Base-by-base conservation (phyloP, 2,329 filamentous ascomycete genomes). In the Trichoderma atrobrunneum region DNA sequence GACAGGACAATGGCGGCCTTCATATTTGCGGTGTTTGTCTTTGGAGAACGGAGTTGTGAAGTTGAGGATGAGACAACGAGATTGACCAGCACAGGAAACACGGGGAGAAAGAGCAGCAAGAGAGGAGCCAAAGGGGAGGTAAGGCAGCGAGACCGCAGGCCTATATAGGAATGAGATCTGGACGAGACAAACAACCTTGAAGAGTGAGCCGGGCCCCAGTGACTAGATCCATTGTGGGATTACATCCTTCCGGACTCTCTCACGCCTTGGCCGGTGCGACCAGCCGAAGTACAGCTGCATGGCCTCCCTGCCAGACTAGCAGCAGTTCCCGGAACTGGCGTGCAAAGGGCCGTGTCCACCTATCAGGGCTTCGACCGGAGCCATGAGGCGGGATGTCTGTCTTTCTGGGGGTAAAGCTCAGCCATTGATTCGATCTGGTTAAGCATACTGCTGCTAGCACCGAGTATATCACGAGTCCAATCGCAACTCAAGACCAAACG, bases 1-100 rank as follows among this genome's bases (percentile, higher is more conserved):
- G 80, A 80, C 61, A 84, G 79, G 74, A 82, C 75, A 73, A 79
- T 77, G 76, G 79, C 76, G 78, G 80, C 77, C 81, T 85, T 84
- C 83, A 85, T 84, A 63, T 78, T 82, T 79, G 77, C 73, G 51
- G 72, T 26, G 36, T 59, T 60, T 18, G 16, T 60, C 28, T 60
- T 36, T 24, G 26, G 56, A 65, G 36, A 21, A n/a, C 7, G 26
- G 43, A 43, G 66, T 16, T 48, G 56, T 48, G 6, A 28, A 18
- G n/a, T 26, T 56, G 30, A 63, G 36, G 8, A 28, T 63, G 24
- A 43, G 21, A 21, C 32, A 26, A 60, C 36, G 24, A 32, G 43
- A 57, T 12, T 57, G 51, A 54, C 26, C 66, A 43, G 24, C 26
- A 28, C 57, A 26, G 56, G 14, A 70, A 62, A 62, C 36, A 34